Percentiles rank a stretch among this genome's conserved stretches.
Evolutionary conservation across 148 eudicot species (phyloP).

Genomic region (Dianthus caryophyllus): DNA sequence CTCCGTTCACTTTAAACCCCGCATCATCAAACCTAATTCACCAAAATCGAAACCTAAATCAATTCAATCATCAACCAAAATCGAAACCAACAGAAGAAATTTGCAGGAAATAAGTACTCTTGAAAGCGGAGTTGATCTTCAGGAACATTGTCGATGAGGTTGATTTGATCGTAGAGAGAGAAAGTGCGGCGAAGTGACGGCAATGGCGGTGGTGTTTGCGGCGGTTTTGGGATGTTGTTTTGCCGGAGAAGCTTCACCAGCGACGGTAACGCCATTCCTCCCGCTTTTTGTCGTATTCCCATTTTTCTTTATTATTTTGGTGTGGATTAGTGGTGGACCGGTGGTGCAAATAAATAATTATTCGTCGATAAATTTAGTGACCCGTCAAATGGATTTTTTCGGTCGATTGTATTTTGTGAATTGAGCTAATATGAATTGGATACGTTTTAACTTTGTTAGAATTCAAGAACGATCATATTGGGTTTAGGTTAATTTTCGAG

Average conservation of each 20-base stretch:
- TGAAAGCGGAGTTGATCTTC: conserved; percentile 92
- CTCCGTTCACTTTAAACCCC: conserved; percentile 80
- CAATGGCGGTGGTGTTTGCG: conserved; percentile 30
- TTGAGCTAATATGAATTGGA: too few species aligned
- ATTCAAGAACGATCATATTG: too few species aligned
- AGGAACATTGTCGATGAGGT: conserved; percentile 81
- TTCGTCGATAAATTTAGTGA: too few species aligned
- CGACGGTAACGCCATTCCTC: conserved; percentile 53
- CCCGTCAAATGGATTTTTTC: too few species aligned
- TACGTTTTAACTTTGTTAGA: too few species aligned
- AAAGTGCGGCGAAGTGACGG: conserved; percentile 89
- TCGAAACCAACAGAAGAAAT: background rate
- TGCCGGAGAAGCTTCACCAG: conserved; percentile 51
- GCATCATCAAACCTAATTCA: conserved; percentile 56
- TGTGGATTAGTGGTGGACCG: too few species aligned
- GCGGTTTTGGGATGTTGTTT: conserved; percentile 33
- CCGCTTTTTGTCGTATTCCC: conserved; percentile 62
- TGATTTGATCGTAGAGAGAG: conserved; percentile 92
- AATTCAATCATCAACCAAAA: background rate
- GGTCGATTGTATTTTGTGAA: too few species aligned
- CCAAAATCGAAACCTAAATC: background rate
- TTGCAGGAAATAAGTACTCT: conserved; percentile 37
- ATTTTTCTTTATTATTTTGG: too few species aligned
- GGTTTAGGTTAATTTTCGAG: too few species aligned
- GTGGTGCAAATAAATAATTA: too few species aligned